Evolutionary conservation across 352 stramenopile species (phyloP), one percentile per base, ranked within the genome.

Genomic region (Phytopythium ostracodes): DNA sequence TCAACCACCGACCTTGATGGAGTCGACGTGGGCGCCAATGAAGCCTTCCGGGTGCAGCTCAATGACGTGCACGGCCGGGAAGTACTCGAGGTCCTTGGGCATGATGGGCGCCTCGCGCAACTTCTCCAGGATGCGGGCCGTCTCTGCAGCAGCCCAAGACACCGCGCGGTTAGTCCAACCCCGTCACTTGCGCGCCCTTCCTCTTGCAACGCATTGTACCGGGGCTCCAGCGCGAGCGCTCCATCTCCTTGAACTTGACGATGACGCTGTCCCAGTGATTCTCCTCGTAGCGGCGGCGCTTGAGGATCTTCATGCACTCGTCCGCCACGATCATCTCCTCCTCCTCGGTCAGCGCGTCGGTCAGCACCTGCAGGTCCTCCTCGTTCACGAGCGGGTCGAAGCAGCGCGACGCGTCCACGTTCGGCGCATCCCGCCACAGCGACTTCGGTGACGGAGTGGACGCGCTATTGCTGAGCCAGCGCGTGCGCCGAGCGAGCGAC

Each of bases 191-290:
- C 31, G 31, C 31, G 20, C 17, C 10, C 10, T 40, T 12, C 33
- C 47, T 51, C 43, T 31, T 4, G 31, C 31, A 33, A 27, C 9
- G 25, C 15, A 42, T 11, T 46, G 29, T 15, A 76, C 75, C 75
- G 25, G 65, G 46, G 58, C 81, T 92, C 86, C 86, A 95, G 35
- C 84, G 80, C 33, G 80, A 89, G 43, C 82, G 81, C 60, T 95
- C 86, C 84, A 93, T 95, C 72, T 95, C 86, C 62, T 93, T 93
- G 63, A 91, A 95, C 59, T 95, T 92, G 71, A 95, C 63, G 60
- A 95, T 95, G 33, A 87, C 82, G 38, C 87, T 75, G 72, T 95
- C 86, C 86, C 86, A 95, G 62, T 95, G 86, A 51, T 88, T 74
- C 43, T 86, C 73, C 42, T 95, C 84, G 60, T 91, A 92, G 44